Percentiles rank a stretch among this genome's conserved stretches.
phyloP scores from a whole-genome alignment of 805 yeast species.

The Pichia phayaonensis region DNA sequence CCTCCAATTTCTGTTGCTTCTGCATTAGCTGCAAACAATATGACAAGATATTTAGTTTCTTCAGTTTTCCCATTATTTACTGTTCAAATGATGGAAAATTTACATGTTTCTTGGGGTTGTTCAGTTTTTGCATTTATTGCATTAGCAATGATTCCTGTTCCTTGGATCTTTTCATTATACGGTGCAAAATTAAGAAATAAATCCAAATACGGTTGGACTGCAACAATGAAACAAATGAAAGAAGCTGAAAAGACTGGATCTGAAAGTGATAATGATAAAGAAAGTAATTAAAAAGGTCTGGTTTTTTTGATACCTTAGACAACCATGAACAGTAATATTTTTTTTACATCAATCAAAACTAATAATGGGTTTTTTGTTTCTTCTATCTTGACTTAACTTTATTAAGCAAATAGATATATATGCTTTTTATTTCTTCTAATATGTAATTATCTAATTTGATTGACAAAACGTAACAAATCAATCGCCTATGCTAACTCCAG shows the following conservation, averaged over 20 bases:
- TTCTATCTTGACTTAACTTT: no score
- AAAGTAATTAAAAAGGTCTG: background rate
- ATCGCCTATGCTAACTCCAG: no score
- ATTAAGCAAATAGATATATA: no score
- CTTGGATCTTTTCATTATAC: slow-evolving; percentile 56
- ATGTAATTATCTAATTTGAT: no score
- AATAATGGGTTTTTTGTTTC: no score
- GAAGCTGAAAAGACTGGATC: slow-evolving; percentile 5
- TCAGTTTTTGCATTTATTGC: slow-evolving; percentile 60
- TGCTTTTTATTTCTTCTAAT: no score
- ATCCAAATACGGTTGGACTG: slow-evolving; percentile 56
- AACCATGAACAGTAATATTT: no score
- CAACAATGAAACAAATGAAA: slow-evolving; percentile 23
- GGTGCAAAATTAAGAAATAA: slow-evolving; percentile 50
- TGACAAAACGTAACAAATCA: no score
- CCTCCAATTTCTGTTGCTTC: slow-evolving; percentile 76
- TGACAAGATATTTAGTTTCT: slow-evolving; percentile 66
- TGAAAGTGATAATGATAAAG: background rate
- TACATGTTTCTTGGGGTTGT: slow-evolving; percentile 76
- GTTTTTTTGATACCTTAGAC: background rate
- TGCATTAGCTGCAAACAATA: slow-evolving; percentile 84
- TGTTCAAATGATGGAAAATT: slow-evolving; percentile 67
- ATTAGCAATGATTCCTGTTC: slow-evolving; percentile 65
- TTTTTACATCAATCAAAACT: no score
- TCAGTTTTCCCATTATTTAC: slow-evolving; percentile 82